Evolutionary conservation across 2,329 filamentous ascomycete genomes (phyloP).

Genomic region (Sporothrix inflata): DNA sequence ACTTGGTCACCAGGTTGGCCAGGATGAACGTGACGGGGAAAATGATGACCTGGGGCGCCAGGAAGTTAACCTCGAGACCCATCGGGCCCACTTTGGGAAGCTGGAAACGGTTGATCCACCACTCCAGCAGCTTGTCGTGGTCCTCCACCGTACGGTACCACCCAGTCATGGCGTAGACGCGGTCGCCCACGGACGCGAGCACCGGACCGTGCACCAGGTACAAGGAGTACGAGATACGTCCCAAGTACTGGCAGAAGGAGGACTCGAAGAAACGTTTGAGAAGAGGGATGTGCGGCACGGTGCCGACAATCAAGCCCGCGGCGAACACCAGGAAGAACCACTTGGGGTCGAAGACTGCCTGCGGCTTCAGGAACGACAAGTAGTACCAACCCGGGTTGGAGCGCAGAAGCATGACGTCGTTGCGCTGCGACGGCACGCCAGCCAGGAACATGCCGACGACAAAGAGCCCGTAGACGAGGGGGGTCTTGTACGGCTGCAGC

Average conservation of each 20-base stretch:
- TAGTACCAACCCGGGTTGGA: slow-evolving; percentile 64
- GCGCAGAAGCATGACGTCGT: slow-evolving; percentile 53
- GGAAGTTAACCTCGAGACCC: slow-evolving; percentile 63
- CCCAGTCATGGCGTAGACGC: slow-evolving; percentile 65
- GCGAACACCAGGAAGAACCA: slow-evolving; percentile 71
- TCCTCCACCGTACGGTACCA: slow-evolving; percentile 48
- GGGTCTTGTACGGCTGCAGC: slow-evolving; percentile 52
- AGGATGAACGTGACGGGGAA: slow-evolving; percentile 62
- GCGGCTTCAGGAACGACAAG: slow-evolving; percentile 64
- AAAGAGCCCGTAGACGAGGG: slow-evolving; percentile 59
- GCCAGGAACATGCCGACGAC: slow-evolving; percentile 58
- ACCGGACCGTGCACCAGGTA: slow-evolving; percentile 69
- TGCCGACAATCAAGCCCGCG: slow-evolving; percentile 58
- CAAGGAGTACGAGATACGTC: slow-evolving; percentile 63
- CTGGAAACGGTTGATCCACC: slow-evolving; percentile 61
- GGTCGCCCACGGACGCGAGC: slow-evolving; percentile 62
- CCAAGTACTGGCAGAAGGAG: slow-evolving; percentile 63
- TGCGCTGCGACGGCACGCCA: slow-evolving; percentile 60
- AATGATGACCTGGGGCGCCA: slow-evolving; percentile 62
- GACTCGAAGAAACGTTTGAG: slow-evolving; percentile 63
- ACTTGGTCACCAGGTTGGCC: slow-evolving; percentile 59
- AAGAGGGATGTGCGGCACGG: slow-evolving; percentile 60
- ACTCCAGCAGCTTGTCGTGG: slow-evolving; percentile 51
- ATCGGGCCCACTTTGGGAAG: slow-evolving; percentile 59
- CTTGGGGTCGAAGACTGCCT: slow-evolving; percentile 67